Evolutionary conservation across 768 basidiomycete species (phyloP), one percentile per base, ranked within the genome.

Genomic region (Hygrocybe punicea): DNA sequence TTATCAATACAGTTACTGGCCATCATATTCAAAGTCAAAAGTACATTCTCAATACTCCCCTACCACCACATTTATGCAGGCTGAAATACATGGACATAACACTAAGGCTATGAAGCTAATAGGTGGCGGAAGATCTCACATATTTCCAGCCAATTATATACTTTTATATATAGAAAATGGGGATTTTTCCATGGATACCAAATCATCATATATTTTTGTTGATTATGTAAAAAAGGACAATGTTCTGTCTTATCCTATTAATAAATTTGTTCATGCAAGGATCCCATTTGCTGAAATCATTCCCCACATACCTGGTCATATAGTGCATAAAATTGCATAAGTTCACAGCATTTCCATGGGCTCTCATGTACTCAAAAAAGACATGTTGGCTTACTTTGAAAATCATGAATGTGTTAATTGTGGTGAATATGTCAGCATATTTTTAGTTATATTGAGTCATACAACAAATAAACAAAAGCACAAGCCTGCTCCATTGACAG

Each of bases 401-500:
- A 24, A 24, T 35, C 52, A 53, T 44, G 29, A 44, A 4, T 53
- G 52, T 53, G 7, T 42, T 42, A 24, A 39, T 42, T 53, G 52
- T 29, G 37, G 17, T 24, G 14, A 7, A 24, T 21, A 42, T 24
- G 9, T 24, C 17, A 39, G 36, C 24, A 35, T 53, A 25, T 53
- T 53, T 53, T 13, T n/a, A 4, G 16, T 19, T 16, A 42, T 11
- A 14, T 4, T 42, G 4, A 16, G 40, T 19, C 40, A 42, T 42
- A 6, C 14, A 42, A 19, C 14, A 42, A 42, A 19, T 3, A 14
- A 16, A 16, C 16, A 14, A 13, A 3, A 21, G 17, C 17, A 13
- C 19, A 53, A 29, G 46, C n/a, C 10, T 50, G 55, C 40, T 45
- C 51, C 29, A 61, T 62, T 47, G 50, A 53, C 4, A 59, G 63